Evolutionary conservation across 2,329 filamentous ascomycete genomes (phyloP), one percentile per base, ranked within the genome.

Genomic region (Aspergillus japonicus): DNA sequence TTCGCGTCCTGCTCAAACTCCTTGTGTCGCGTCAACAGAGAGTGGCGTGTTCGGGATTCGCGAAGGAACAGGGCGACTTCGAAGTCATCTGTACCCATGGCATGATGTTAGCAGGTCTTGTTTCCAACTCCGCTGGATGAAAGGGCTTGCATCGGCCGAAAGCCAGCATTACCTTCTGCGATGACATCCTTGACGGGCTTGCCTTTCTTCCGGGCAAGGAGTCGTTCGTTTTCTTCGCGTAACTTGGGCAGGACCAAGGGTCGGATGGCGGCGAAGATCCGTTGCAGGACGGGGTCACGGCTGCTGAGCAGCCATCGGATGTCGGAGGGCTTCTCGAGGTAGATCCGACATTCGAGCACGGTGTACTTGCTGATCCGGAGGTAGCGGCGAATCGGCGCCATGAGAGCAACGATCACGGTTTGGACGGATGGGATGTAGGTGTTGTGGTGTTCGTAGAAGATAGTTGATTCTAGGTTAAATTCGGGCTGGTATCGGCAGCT

Each of bases 311-410:
- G 97, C 71, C 89, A 88, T 65, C 91, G 86, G 24, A 87, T 86
- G 62, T 96, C 86, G 12, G 89, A 86, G 0, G 95, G 95, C 68
- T 94, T 93, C 65, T 98, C 94, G 50, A 97, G 87, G 76, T 98
- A 98, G 67, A 99, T 95, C 65, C 93, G 92, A 65, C 91, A 92
- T 82, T 99, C 95, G n/a, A 99, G 84, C 33, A 97, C 92, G 4
- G 94, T 96, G 75, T 92, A 91, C 73, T 94, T 93, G 57, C 90
- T 94, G 68, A 98, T 96, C 55, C 94, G 87, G 57, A 98, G 83
- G 74, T 98, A 97, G 69, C 93, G 87, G 60, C 93, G 87, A 51
- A 96, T 86, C 11, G 93, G 93, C 12, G 92, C 89, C 93, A 97
- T 97, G 52, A n/a, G 48, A 10, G 14, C 21, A 29, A 8, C 16